Evolutionary conservation across 768 basidiomycete species (phyloP), one percentile per base, ranked within the genome.

Genomic region (Gloeostereum incarnatum): DNA sequence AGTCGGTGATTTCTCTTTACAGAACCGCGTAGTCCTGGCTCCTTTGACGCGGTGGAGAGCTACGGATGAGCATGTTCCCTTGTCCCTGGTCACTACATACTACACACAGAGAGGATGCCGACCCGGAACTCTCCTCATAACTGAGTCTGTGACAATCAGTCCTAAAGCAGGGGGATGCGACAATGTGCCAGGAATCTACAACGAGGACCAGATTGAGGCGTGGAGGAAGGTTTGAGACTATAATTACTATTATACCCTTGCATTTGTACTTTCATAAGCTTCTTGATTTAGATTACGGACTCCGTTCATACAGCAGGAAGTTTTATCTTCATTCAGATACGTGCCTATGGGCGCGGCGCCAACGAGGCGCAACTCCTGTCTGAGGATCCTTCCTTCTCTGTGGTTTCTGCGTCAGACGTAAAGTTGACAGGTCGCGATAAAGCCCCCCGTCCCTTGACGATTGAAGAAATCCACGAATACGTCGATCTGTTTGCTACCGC

Each of bases 161-260:
- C 49, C 53, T 6, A 48, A 62, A 11, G 72, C 73, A 2, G 69
- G 65, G 8, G 74, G 71, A 6, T 55, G 51, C 24, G 26, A 38
- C 1, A 52, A 69, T 39, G 61, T 66, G 1, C 80, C 78, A 2
- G 79, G 80, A 2, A 66, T 81, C 36, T 80, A 66, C 58, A 69
- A 45, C n/a, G 57, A 66, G 1, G 71, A 66, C 25, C 79, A 83
- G 42, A 59, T 71, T 29, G 50, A 45, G 0, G 61, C 46, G 0
- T 76, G 73, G 74, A 69, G 66, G 46, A 43, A 50, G 45, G 63
- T 61, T 10, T 14, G 43, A n/a, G 23, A 14, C 6, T 37, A 64
- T 41, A 42, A 45, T 39, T 58, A 56, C 5, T 9, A 47, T 34
- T 26, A n/a, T 32, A 7, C 24, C 30, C 19, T 36, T 4, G 5